Base-by-base conservation (phyloP, 1,139 yeast species). In the Candida glucosophila region DNA sequence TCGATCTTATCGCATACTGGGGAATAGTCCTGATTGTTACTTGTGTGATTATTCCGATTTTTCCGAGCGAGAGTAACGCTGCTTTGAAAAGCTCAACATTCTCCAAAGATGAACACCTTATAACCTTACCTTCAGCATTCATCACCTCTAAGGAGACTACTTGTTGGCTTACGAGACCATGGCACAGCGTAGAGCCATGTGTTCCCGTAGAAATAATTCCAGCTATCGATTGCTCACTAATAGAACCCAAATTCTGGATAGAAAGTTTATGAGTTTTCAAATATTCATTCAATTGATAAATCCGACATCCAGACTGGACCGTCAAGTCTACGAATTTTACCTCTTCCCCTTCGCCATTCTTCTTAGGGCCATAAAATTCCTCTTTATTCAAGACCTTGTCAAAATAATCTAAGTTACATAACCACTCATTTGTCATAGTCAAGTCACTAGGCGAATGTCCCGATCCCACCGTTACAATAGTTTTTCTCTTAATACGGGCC, bases 141-240 rank as follows among this genome's bases (percentile, higher is more conserved):
- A 81, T 72, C 22, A 88, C 57, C 5, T 81, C 73, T 31, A 90
- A 52, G 30, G 77, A 72, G 3, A 88, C 96, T 33, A 85, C 69
- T 50, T 86, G 95, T 43, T 86, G 90, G 7, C 92, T 75, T 4
- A 90, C 83, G 23, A 88, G 63, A 1, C 97, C 96, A 44, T 90
- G 97, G 49, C 69, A 83, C 27, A 90, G 92, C 6, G 95, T 77
- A 1, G 96, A 81, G 2, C 98, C 98, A 47, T 90, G 98, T 1
- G 97, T 86, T 19, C 97, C 97, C 0, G 98, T 90, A 2, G 95
- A 81, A 26, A 90, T 85, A 36, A 88, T 74, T 4, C 98, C 98
- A 3, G 94, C 98, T 22, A 86, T 64, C 10, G 94, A 81, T 49
- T 90, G 98, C 36, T 86, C 96, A 23, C 93, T 77, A 33, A 90